Base-by-base conservation (phyloP, 2,329 filamentous ascomycete species). In the Alternaria dauci region DNA sequence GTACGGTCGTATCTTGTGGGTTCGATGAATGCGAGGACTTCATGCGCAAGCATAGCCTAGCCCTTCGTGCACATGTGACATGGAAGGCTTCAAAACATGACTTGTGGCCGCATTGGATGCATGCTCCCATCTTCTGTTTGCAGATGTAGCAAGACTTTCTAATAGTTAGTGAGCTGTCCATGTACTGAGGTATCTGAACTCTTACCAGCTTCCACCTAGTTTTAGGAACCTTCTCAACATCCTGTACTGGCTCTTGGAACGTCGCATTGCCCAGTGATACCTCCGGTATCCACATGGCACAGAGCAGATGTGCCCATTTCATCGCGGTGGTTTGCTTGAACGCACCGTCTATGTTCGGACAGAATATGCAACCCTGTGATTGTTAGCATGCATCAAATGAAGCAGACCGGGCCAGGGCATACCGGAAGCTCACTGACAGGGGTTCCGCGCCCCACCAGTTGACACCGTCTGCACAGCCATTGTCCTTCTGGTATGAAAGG, bases 401-500 rank as follows among this genome's bases (percentile, higher is more conserved):
- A 39, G 30, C 34, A 26, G 32, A 18, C 44, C 38, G 20, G 25
- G 52, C 32, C 47, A 48, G 44, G 18, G 68, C 74, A 8, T 71
- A 78, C 71, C 28, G 75, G 73, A 51, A 76, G 74, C 59, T 78
- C 57, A 81, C 87, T 84, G 80, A 91, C 89, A 69, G 94, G 93
- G 70, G 94, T 90, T 48, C 94, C 94, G 69, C 94, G 90, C 47
- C 95, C 95, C 76, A 97, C 94, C 63, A 97, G 85, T 80, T 97
- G 94, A 81, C 95, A 99, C 80, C 97, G 97, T 58, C 95, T 88
- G 81, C 95, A 99, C 48, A 97, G 86, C 95, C 95, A 99, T 79
- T 99, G 95, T 18, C 95, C 95, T 81, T 99, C 95, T 2, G 95
- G 95, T 67, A 99, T 99, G 78, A 97, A 99, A 1, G 95, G 95